phyloP scores from a whole-genome alignment of 1,284 basidiomycete species.

The Cronartium ribicola region DNA sequence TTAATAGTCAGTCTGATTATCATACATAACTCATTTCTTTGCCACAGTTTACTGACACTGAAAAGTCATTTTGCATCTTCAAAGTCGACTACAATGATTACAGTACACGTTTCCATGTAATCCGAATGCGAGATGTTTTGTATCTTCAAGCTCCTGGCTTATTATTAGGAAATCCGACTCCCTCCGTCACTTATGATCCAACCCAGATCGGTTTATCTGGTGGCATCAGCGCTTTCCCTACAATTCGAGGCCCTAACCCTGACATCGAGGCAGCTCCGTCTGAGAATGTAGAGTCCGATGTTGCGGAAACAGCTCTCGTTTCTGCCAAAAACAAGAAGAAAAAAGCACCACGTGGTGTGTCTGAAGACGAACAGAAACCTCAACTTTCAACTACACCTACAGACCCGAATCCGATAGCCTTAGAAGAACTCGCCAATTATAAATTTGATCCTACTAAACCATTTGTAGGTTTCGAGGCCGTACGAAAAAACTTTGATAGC shows the following conservation, averaged over 20 bases:
- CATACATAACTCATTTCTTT: neutral
- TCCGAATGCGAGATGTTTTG: slow-evolving; percentile 47
- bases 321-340: slow-evolving; percentile 43
- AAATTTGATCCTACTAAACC: slow-evolving; percentile 49
- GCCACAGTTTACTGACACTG: neutral
- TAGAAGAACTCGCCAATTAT: slow-evolving; percentile 44
- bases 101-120: slow-evolving; percentile 45
- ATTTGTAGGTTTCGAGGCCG: slow-evolving; percentile 50
- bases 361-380: neutral
- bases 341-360: slow-evolving; percentile 18
- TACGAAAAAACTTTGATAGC: slow-evolving; percentile 53
- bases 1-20: slow-evolving; percentile 16
- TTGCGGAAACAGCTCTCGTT: slow-evolving; percentile 9
- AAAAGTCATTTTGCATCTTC: neutral
- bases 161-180: slow-evolving; percentile 43
- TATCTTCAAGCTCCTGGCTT: slow-evolving; percentile 43
- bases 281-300: slow-evolving; percentile 7
- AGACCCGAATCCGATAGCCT: slow-evolving; percentile 29
- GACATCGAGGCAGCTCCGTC: neutral
- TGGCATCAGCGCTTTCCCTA: slow-evolving; percentile 44
- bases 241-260: slow-evolving; percentile 41
- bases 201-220: slow-evolving; percentile 44
- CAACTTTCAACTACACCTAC: slow-evolving; percentile 16
- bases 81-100: slow-evolving; percentile 45
- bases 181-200: slow-evolving; percentile 45